Percentiles rank a stretch among this genome's conserved stretches.
These are phyloP conservation scores for Podospora tetraspora DNA, from an alignment of 495 filamentous ascomycete species.

Conservation along the genomic window DNA sequence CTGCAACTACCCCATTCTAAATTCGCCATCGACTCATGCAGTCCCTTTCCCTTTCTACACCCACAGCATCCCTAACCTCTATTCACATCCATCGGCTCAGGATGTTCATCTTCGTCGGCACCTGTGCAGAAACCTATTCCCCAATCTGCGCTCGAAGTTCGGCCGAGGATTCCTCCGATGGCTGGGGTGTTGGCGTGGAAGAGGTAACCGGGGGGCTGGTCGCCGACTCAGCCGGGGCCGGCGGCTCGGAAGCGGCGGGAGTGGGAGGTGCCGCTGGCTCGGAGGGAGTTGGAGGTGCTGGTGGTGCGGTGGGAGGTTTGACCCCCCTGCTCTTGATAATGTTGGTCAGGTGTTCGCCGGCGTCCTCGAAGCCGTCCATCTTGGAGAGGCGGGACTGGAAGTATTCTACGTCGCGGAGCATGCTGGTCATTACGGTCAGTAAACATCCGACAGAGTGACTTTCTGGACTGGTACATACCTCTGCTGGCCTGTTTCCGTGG, in stretches of 20 bases:
- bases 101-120: background rate
- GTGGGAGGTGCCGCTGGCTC: background rate
- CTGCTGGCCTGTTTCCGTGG: conserved; percentile 60
- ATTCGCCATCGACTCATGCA: background rate
- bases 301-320: conserved; percentile 16
- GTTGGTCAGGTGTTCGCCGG: conserved; percentile 60
- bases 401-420: conserved; percentile 72
- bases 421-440: conserved; percentile 45
- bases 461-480: conserved; percentile 51
- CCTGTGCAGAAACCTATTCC: background rate
- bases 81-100: background rate
- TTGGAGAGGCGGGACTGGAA: conserved; percentile 70
- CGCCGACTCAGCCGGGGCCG: background rate
- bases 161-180: background rate
- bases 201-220: background rate
- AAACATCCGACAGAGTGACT: background rate
- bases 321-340: conserved; percentile 61
- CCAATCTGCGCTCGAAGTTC: background rate
- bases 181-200: background rate
- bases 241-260: background rate
- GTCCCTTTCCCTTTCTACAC: background rate
- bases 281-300: conserved; percentile 8
- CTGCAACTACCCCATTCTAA: background rate
- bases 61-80: background rate
- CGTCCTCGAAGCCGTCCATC: conserved; percentile 72